Evolutionary conservation across 2,329 filamentous ascomycete species (phyloP), one percentile per base, ranked within the genome.

Genomic region (Camillea tinctor): DNA sequence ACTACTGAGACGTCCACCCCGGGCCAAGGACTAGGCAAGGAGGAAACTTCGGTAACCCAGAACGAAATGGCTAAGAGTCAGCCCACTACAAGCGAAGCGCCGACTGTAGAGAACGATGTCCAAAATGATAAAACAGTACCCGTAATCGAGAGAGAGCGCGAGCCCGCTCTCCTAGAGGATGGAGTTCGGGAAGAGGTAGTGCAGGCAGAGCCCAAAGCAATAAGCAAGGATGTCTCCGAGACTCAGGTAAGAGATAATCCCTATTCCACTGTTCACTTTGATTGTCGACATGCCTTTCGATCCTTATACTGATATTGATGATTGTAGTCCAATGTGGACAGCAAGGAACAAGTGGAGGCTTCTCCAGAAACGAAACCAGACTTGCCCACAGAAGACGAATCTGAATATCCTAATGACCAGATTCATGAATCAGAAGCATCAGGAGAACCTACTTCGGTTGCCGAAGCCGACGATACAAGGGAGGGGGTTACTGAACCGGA

Each of bases 171-270:
- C 17, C 15, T 11, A 44, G 36, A 11, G n/a, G 36, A 17, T n/a
- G n/a, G 15, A 56, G 24, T 50, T 13, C 48, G 53, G 49, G 59
- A 53, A 36, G 58, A 62, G 50, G 54, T 52, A 53, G 58, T 58
- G 56, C 56, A 52, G 40, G 52, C 50, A 53, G 63, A 64, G 60
- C 60, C 57, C 56, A 59, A 59, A 59, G 59, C 55, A 59, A 57
- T 56, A 24, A 64, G 62, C 58, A 24, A 53, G n/a, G 55, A 23
- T 9, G 22, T n/a, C 22, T 19, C 48, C 11, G 24, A 52, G 52
- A 50, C 57, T 64, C 63, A 67, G 65, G 65, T 67, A 67, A 67
- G 65, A 61, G 55, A 64, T 61, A 44, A 44, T 44, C 6, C 13
- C 36, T n/a, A 44, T 4, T 7, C 36, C 36, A n/a, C 4, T 17